phyloP scores from a whole-genome alignment of 768 basidiomycete species.

The Leccinellum rugosiceps region DNA sequence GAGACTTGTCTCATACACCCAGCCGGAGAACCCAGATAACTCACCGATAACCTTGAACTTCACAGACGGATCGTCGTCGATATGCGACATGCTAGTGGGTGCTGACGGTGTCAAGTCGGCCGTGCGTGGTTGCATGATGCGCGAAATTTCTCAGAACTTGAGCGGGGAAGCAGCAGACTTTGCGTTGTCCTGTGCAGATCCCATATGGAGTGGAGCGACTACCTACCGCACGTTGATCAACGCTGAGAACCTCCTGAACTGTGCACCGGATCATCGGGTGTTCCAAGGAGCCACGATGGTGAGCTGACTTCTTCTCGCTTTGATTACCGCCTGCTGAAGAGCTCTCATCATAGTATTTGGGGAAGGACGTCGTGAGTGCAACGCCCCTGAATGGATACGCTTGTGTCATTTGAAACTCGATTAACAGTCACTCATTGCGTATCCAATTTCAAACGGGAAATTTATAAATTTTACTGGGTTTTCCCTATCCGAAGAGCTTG shows the following conservation, averaged over 20 bases:
- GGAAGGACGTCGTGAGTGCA: slow-evolving; percentile 42
- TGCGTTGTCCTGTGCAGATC: slow-evolving; percentile 43
- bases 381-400: not conserved
- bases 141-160: slow-evolving; percentile 30
- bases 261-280: slow-evolving; percentile 46
- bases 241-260: slow-evolving; percentile 41
- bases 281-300: slow-evolving; percentile 49
- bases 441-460: slow-evolving; percentile 57
- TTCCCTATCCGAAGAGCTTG: slow-evolving; percentile 46
- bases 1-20: slow-evolving; percentile 55
- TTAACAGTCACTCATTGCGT: slow-evolving; percentile 55
- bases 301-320: slow-evolving; percentile 8
- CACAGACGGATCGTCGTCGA: slow-evolving; percentile 54
- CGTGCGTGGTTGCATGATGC: slow-evolving; percentile 38
- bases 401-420: not conserved
- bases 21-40: slow-evolving; percentile 33
- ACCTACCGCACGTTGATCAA: slow-evolving; percentile 61
- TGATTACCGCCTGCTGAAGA: slow-evolving; percentile 1
- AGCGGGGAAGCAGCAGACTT: slow-evolving; percentile 39
- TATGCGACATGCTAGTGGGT: slow-evolving; percentile 65
- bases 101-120: slow-evolving; percentile 65
- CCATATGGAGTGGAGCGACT: slow-evolving; percentile 55
- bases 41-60: slow-evolving; percentile 48
- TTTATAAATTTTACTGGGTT: slow-evolving; percentile 64
- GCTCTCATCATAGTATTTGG: slow-evolving; percentile 48